phyloP scores from a whole-genome alignment of 108 stramenopile genomes.

The Poteriospumella lacustris region DNA sequence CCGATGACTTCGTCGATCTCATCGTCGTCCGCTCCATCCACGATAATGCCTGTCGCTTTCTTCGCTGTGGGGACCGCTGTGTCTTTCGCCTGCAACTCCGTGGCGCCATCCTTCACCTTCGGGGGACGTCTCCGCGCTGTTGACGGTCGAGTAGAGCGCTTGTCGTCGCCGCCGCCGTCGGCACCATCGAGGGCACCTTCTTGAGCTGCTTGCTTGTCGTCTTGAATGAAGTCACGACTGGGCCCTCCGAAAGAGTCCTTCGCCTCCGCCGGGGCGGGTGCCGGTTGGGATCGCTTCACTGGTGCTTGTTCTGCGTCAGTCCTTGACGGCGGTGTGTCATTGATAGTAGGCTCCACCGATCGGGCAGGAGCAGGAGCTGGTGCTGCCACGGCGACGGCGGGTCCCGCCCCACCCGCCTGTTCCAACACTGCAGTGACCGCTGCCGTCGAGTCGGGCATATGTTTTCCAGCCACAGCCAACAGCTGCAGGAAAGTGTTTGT shows the following conservation, averaged over 20 bases:
- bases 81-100: constrained; percentile 24
- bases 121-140: constrained; percentile 59
- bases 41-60: constrained; percentile 14
- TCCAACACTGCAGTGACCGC: constrained; percentile 23
- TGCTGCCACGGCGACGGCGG: background rate
- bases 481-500: constrained; percentile 68
- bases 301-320: background rate
- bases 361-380: background rate
- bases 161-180: constrained; percentile 23
- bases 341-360: background rate
- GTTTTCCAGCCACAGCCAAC: constrained; percentile 54
- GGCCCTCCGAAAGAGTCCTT: background rate
- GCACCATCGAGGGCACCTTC: background rate
- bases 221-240: no score
- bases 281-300: background rate
- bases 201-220: no score
- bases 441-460: constrained; percentile 33
- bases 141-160: constrained; percentile 45
- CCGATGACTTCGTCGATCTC: background rate
- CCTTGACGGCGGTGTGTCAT: background rate
- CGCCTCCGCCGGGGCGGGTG: constrained; percentile 18
- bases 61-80: background rate
- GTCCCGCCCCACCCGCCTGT: background rate
- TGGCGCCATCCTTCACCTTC: constrained; percentile 42
- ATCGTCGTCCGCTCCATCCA: constrained; percentile 34